Evolutionary conservation across 352 stramenopile species (phyloP), one percentile per base, ranked within the genome.

Genomic region (Phytopythium boreale): DNA sequence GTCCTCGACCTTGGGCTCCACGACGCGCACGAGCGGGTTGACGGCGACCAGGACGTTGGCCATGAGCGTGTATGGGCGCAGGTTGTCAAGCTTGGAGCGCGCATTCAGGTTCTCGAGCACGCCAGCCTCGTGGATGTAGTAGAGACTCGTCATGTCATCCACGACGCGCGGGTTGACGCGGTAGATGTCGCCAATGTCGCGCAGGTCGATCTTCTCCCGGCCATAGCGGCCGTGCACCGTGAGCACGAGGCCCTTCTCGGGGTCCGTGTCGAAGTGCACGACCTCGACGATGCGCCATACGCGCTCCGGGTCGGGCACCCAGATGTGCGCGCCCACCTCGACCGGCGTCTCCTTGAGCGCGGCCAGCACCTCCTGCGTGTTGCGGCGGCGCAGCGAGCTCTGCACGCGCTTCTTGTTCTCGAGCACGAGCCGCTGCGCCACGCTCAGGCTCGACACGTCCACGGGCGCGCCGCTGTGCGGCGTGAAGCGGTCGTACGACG

Each of bases 91-190:
- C 63, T 87, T 88, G 56, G 80, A 89, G 57, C 87, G 83, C 56
- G 84, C 83, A 49, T 82, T 74, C 24, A 95, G 66, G 67, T 95
- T 95, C 63, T 90, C 83, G 2, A 95, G 63, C 59, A 95, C 92
- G 31, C 87, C 87, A 31, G 87, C 85, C 67, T 95, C 87, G 73
- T 95, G 87, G 72, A 95, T 95, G 72, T 93, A 95, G 75, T 95
- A 95, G 27, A 95, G 77, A 20, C 79, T 63, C 43, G 87, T 95
- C 87, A 95, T 95, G 71, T 95, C 87, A 68, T 95, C 87, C 10
- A 93, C 86, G 4, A 92, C 82, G 62, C 87, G 85, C 36, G 87
- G 87, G 73, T 94, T 93, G 12, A 96, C 86, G 65, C 84, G 83
- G 74, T 96, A 96, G 37, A 96, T 55, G 67, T 96, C 86, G 29